These are phyloP conservation scores for Metrosideros polymorpha DNA, from an alignment of 441 rosid genomes.

Conservation along the genomic window DNA sequence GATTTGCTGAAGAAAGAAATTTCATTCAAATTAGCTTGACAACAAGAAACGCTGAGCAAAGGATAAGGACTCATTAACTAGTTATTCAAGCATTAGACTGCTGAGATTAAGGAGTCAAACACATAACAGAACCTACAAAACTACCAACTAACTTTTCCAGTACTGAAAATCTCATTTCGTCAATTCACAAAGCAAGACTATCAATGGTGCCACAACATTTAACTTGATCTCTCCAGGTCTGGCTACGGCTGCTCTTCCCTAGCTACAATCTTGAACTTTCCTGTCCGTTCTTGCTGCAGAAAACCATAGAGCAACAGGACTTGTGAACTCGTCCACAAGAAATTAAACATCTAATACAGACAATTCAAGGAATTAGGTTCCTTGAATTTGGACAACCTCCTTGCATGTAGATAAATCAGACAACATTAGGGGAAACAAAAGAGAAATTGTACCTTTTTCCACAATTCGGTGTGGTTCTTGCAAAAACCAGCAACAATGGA, in stretches of 20 bases:
- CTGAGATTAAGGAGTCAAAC: not conserved
- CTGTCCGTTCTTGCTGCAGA: slow-evolving; percentile 77
- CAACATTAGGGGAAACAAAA: not conserved
- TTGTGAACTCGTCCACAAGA: not conserved
- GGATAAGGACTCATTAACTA: not conserved
- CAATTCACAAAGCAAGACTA: not conserved
- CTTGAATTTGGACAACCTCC: not conserved
- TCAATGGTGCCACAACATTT: not conserved
- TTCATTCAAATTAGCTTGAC: not conserved
- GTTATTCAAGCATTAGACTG: not conserved
- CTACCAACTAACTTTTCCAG: not conserved
- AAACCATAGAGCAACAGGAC: not conserved
- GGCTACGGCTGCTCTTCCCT: slow-evolving; percentile 20
- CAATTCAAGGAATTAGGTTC: not conserved
- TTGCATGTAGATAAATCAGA: not conserved
- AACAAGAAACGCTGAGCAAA: not conserved
- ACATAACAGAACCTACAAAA: not conserved
- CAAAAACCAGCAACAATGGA: slow-evolving; percentile 83
- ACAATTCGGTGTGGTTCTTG: slow-evolving; percentile 52
- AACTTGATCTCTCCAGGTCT: not conserved
- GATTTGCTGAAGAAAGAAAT: not conserved
- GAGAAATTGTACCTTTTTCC: slow-evolving; percentile 56
- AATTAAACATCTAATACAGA: not conserved
- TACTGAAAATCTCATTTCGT: not conserved
- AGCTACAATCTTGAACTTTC: slow-evolving; percentile 92